Base-by-base conservation (phyloP, 305 asterid genomes). In the Fraxinus latifolia region DNA sequence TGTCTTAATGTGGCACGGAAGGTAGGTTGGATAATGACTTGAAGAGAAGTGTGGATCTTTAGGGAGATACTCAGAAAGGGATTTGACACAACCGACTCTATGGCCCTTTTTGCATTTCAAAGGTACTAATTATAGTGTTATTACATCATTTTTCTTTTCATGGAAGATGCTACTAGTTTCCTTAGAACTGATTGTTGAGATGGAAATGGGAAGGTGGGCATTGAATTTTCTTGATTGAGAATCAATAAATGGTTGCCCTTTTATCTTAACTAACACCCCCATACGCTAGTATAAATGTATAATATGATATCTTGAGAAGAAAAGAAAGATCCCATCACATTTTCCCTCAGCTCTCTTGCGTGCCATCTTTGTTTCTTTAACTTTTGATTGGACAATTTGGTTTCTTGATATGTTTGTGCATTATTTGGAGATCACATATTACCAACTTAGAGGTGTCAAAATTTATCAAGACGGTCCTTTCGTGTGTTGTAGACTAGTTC, bases 1-100 rank as follows among this genome's bases (percentile, higher is more conserved):
- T 89, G 96, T 92, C 93, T 87, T 89, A 85, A 82, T 79, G 87
- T 88, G 97, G 89, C 90, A 44, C 84, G 88, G 90, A 92, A 93
- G 91, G 89, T 83, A 1, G 87, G 90, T 79, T 68, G 83, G 96
- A 90, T 77, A 85, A 92, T 50, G 97, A 91, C 95, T 88, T 86
- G 91, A 91, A 85, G 91, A 83, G 86, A 83, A 87, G 87, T 82
- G 90, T 89, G 93, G 91, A 93, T 94, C 92, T 91, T 85, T 84
- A 77, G 44, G 83, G 85, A 91, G 92, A 93, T 92, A 91, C 93
- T 87, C 85, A 3, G 97, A 92, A 88, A 88, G 90, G 87, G 92
- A 91, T 89, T 70, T 87, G 89, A 89, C 95, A 86, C 83, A 65
- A 76, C 83, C 79, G 87, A 80, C 83, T 83, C 88, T 32, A 84